phyloP scores from a whole-genome alignment of 768 basidiomycete species.

The Tremella fuciformis region DNA sequence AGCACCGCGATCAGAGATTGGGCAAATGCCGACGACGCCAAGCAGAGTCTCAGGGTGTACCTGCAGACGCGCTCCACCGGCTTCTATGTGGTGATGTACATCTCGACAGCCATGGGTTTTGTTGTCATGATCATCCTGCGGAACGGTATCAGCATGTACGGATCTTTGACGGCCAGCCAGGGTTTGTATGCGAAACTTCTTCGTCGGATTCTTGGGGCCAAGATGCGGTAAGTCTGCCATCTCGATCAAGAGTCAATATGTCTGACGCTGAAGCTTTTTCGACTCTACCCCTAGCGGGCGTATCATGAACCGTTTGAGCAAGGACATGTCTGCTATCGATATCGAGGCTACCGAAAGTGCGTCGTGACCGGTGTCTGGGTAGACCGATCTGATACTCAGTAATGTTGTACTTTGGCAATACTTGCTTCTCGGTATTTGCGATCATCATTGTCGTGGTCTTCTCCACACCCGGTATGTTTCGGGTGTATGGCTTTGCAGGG shows the following conservation, averaged over 20 bases:
- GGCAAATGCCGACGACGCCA: slow-evolving; percentile 36
- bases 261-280: slow-evolving; percentile 3
- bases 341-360: slow-evolving; percentile 49
- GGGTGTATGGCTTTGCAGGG: not conserved
- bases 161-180: slow-evolving; percentile 40
- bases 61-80: slow-evolving; percentile 24
- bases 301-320: slow-evolving; percentile 77
- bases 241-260: not conserved
- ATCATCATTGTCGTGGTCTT: slow-evolving; percentile 49
- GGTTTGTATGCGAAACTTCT: slow-evolving; percentile 48
- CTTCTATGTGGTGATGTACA: slow-evolving; percentile 46
- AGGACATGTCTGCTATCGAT: slow-evolving; percentile 77
- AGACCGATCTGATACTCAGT: slow-evolving; percentile 17
- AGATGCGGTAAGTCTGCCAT: slow-evolving; percentile 38
- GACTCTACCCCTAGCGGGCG: slow-evolving; percentile 55
- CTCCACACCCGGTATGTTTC: slow-evolving; percentile 47
- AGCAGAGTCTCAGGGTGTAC: slow-evolving; percentile 3
- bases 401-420: slow-evolving; percentile 40
- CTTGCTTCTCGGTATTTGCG: slow-evolving; percentile 41
- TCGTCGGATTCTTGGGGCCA: slow-evolving; percentile 49
- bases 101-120: slow-evolving; percentile 36
- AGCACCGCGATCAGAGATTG: slow-evolving; percentile 51
- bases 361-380: slow-evolving; percentile 3
- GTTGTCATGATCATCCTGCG: slow-evolving; percentile 40
- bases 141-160: slow-evolving; percentile 39